These are phyloP conservation scores for Epichloe sp. DNA, from an alignment of 2,329 filamentous ascomycete species.

Conservation along the genomic window DNA sequence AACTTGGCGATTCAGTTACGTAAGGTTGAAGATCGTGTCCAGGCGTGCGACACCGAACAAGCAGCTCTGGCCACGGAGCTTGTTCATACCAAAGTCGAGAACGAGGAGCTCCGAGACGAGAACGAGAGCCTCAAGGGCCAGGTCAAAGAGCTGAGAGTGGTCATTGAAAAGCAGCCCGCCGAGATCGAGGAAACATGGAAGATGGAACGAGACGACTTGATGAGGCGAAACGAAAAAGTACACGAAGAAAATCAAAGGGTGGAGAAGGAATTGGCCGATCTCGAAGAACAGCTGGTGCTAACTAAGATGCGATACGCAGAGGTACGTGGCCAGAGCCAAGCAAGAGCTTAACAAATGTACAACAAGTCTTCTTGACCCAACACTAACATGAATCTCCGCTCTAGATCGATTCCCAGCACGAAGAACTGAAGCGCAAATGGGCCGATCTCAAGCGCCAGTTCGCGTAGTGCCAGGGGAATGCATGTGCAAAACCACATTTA, in stretches of 20 bases:
- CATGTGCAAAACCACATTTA: neutral
- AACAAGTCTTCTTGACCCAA: neutral
- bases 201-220: constrained; percentile 78
- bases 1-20: constrained; percentile 66
- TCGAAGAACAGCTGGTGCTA: constrained; percentile 83
- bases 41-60: constrained; percentile 82
- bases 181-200: constrained; percentile 76
- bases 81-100: constrained; percentile 84
- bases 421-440: constrained; percentile 60
- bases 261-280: constrained; percentile 80
- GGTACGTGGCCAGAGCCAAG: constrained; percentile 42
- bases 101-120: constrained; percentile 75
- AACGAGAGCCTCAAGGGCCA: constrained; percentile 81
- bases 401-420: constrained; percentile 54
- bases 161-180: constrained; percentile 80
- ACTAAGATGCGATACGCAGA: constrained; percentile 94
- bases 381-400: neutral
- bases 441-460: constrained; percentile 50
- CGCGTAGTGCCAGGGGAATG: constrained; percentile 13
- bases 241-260: constrained; percentile 83
- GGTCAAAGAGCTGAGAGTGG: constrained; percentile 68
- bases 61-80: constrained; percentile 82
- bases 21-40: constrained; percentile 72
- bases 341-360: neutral
- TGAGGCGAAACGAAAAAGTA: constrained; percentile 84